Evolutionary conservation across 106 monocot genomes (phyloP).

Genomic region (Amphibolis antarctica): DNA sequence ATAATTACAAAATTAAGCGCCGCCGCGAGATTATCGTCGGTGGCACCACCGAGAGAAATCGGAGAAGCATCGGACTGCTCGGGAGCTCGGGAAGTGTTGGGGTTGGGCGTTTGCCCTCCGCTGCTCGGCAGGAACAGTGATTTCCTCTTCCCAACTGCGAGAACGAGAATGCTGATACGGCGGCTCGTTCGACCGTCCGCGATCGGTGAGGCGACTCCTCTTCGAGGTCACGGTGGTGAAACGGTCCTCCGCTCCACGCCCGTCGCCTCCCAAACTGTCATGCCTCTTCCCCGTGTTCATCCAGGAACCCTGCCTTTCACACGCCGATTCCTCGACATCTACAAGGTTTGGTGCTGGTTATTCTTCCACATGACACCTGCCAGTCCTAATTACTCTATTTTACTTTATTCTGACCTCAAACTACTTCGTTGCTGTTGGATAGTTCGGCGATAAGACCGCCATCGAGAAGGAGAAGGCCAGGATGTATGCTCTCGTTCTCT

Average conservation of each 20-base stretch:
- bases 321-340: background rate
- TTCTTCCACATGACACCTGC: background rate
- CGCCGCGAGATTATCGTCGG: too few species aligned
- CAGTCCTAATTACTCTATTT: background rate
- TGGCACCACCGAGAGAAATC: too few species aligned
- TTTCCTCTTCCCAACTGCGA: background rate
- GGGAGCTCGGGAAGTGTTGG: too few species aligned
- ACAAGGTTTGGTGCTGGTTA: background rate
- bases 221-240: background rate
- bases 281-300: background rate
- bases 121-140: too few species aligned
- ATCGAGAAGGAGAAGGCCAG: conserved; percentile 7
- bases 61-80: too few species aligned
- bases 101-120: too few species aligned
- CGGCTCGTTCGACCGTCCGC: background rate
- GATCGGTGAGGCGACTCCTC: background rate
- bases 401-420: background rate
- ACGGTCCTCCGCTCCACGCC: background rate
- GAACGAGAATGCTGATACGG: background rate
- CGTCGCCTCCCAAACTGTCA: background rate
- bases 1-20: too few species aligned
- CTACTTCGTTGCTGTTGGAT: background rate
- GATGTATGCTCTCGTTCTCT: background rate
- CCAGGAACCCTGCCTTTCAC: conserved; percentile 3
- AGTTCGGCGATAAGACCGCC: background rate